Conservation (phyloP, 805 yeast genomes). For the Candida silvicultrix region DNA sequence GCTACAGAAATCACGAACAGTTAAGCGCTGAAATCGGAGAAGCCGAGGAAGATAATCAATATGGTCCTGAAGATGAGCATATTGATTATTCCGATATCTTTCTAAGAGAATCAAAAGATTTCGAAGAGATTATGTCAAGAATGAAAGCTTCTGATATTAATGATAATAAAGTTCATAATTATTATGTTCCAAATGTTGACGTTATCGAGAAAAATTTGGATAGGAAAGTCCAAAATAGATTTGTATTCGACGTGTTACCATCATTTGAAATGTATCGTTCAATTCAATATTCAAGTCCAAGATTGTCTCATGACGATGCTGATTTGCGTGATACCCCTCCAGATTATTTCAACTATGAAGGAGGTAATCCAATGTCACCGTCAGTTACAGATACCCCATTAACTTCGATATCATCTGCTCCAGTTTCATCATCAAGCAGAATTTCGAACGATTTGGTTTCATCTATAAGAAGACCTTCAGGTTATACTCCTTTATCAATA, state of each 20-base stretch:
- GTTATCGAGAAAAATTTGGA: background rate
- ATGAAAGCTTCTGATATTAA: background rate
- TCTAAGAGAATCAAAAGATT: background rate
- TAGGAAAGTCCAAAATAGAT: slow-evolving; percentile 4
- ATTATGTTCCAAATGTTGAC: background rate
- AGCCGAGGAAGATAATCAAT: background rate
- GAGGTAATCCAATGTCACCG: slow-evolving; percentile 4
- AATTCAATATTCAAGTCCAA: slow-evolving; percentile 33
- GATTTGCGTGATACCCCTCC: slow-evolving; percentile 29
- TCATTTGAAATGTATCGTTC: slow-evolving; percentile 64
- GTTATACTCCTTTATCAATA: background rate
- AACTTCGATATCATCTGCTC: background rate
- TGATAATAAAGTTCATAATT: background rate
- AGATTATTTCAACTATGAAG: slow-evolving; percentile 21
- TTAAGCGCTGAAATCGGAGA: background rate
- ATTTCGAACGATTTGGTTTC: background rate
- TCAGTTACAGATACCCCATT: background rate
- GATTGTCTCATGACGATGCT: slow-evolving; percentile 25
- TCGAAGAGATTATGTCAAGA: background rate
- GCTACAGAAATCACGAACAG: background rate
- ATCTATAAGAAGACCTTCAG: background rate
- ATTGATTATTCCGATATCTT: background rate
- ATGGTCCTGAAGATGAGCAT: background rate
- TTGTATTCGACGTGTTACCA: slow-evolving; percentile 50
- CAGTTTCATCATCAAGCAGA: background rate